phyloP scores from a whole-genome alignment of 441 rosid species.

The Populus hybrid region DNA sequence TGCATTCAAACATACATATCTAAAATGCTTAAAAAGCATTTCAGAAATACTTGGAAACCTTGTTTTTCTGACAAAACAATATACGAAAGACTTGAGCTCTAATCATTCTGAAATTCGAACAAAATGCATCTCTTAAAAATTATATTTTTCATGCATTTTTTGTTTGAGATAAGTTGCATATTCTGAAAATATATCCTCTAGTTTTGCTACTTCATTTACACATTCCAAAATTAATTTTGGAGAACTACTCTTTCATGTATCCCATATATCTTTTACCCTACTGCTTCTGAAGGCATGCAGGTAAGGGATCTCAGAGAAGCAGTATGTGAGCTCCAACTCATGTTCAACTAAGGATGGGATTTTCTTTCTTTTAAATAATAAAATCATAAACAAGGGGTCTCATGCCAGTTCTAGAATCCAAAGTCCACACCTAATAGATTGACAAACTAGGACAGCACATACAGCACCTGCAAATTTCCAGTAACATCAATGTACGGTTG shows the following conservation, averaged over 20 bases:
- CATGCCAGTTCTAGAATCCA: neutral
- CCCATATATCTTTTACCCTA: neutral
- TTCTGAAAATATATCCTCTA: neutral
- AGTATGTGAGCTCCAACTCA: neutral
- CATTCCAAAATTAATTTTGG: neutral
- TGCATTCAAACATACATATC: neutral
- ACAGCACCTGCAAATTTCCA: slow-evolving; percentile 77
- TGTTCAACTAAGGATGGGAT: neutral
- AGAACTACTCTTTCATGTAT: neutral
- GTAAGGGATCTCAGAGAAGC: neutral
- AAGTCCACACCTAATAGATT: slow-evolving; percentile 1
- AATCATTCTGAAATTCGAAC: neutral
- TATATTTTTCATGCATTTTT: neutral
- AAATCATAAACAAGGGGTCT: neutral
- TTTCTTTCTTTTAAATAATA: neutral
- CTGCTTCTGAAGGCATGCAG: neutral
- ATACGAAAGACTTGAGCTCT: neutral
- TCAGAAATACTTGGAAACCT: neutral
- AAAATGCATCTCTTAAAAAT: neutral
- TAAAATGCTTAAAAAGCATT: neutral
- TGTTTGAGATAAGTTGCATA: neutral
- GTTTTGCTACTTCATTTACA: neutral
- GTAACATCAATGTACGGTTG: slow-evolving; percentile 86
- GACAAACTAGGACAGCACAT: neutral
- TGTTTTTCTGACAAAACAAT: neutral